A percentile compares a stretch with the other conserved stretches of the same genome.
Evolutionary conservation across 805 yeast genomes (phyloP).

Genomic region (Maudiozyma turicensis): DNA sequence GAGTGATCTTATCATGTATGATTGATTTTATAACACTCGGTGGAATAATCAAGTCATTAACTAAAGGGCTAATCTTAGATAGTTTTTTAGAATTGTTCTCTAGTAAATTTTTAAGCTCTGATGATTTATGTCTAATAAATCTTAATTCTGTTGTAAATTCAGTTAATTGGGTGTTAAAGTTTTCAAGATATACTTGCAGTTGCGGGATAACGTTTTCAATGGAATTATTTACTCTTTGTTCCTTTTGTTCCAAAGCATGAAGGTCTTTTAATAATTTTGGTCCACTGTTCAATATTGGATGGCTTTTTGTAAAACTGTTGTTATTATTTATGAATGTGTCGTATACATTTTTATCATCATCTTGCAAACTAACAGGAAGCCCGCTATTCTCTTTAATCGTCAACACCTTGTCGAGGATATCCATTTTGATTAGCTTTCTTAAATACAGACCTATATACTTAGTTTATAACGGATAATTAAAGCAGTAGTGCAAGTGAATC

Average conservation of each 20-base stretch:
- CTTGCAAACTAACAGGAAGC: not conserved
- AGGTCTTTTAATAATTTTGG: constrained; percentile 11
- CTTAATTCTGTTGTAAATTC: constrained; percentile 53
- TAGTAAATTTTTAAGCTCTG: constrained; percentile 38
- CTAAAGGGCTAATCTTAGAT: constrained; percentile 56
- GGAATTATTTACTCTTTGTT: constrained; percentile 10
- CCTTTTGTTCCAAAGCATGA: constrained; percentile 12
- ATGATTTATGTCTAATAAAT: constrained; percentile 45
- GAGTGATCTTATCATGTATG: constrained; percentile 44
- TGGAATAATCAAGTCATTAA: constrained; percentile 65
- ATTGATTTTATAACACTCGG: constrained; percentile 58
- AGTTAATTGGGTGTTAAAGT: constrained; percentile 50
- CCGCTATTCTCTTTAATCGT: not conserved
- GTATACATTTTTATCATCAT: not conserved
- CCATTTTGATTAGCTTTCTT: not conserved
- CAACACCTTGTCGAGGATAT: not conserved
- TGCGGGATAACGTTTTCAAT: constrained; percentile 33
- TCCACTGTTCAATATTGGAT: constrained; percentile 5
- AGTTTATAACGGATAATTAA: no score
- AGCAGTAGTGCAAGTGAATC: no score
- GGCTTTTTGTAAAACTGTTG: constrained; percentile 1
- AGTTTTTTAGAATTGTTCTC: constrained; percentile 40
- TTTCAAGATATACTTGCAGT: constrained; percentile 40
- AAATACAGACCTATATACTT: no score
- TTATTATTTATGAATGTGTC: constrained; percentile 2